Evolutionary conservation across 2,329 filamentous ascomycete species (phyloP), one percentile per base, ranked within the genome.

Genomic region (Dothideomycetes sp.): DNA sequence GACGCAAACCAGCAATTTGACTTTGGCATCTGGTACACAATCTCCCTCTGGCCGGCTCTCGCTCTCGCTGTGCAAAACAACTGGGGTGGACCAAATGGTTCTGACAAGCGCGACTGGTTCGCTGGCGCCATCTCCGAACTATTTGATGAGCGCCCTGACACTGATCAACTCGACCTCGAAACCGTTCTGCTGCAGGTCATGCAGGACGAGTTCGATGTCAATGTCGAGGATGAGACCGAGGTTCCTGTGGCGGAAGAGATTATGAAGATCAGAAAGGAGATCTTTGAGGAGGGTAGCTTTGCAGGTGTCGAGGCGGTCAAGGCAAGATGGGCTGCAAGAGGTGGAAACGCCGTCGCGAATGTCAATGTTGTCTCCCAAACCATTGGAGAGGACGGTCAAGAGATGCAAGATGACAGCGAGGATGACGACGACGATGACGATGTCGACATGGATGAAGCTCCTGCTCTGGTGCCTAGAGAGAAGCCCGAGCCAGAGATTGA

Each of bases 71-170:
- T 95, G 33, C 75, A 84, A 58, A 86, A 85, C 60, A 72, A 77
- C 63, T 94, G 88, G 82, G 91, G 89, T 52, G 91, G 89, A 2
- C 77, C 84, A 31, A 79, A 86, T 55, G 81, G 79, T 16, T 61
- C 71, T 45, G 86, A 93, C 62, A 96, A 96, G 68, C 83, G 89
- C 54, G 89, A 94, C 70, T 96, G 88, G 89, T 84, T 98, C 54
- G 89, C 84, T 37, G 88, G 87, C 47, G 84, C 83, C 32, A 72
- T 96, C 38, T 81, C 80, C 43, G 85, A 94, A 18, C 76, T 94
- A 46, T 81, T 95, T 51, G 68, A 54, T 14, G 61, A 68, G 9
- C 63, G 68, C 3, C 69, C 76, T 2, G 68, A 77, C 40, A 78
- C 84, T 9, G 83, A 94, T 50, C 66, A 73, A 14, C 77, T 81